Evolutionary conservation across 257 asterid genomes (phyloP), one percentile per base, ranked within the genome.

Genomic region (Przewalskia tangutica): DNA sequence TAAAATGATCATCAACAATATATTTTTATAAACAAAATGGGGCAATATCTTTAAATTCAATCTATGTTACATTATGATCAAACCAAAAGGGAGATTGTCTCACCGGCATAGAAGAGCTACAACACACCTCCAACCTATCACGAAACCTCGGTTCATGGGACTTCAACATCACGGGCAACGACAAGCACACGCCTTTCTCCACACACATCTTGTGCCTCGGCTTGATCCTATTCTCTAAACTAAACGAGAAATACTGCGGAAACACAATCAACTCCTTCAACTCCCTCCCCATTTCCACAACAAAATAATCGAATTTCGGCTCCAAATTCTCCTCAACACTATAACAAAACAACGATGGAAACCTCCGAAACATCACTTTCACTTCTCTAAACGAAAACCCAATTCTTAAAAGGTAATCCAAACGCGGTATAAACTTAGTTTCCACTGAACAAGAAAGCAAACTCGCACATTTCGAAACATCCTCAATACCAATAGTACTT

Each of bases 261-360:
- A 95, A 95, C 6, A 86, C 89, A 11, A 86, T 91, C 90, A 95
- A 73, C 75, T 94, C 98, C 91, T 84, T 88, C 91, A 91, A 71
- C 53, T 88, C 97, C 88, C 99, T 91, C 63, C 98, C 96, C 97
- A 94, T 95, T 80, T 94, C 97, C 89, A 91, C 93, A 85, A 93
- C 88, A 76, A 94, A 91, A 77, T 94, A 95, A 79, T 95, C 88
- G 17, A 92, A 91, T 77, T 95, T 95, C 4, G 97, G 97, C 89
- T 91, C 91, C 8, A 95, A 85, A 89, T 94, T 95, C 77, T 89
- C 94, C 86, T 91, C 82, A 12, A 95, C 86, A 86, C 99, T 91
- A 85, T 95, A 95, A 78, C 98, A 92, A 77, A 95, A 95, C 91
- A 95, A 46, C 3, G 98, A 83, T 0, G 99, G 99, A 81, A 94